Evolutionary conservation across 2,329 filamentous ascomycete species (phyloP), one percentile per base, ranked within the genome.

Genomic region (Neonectria punicea): DNA sequence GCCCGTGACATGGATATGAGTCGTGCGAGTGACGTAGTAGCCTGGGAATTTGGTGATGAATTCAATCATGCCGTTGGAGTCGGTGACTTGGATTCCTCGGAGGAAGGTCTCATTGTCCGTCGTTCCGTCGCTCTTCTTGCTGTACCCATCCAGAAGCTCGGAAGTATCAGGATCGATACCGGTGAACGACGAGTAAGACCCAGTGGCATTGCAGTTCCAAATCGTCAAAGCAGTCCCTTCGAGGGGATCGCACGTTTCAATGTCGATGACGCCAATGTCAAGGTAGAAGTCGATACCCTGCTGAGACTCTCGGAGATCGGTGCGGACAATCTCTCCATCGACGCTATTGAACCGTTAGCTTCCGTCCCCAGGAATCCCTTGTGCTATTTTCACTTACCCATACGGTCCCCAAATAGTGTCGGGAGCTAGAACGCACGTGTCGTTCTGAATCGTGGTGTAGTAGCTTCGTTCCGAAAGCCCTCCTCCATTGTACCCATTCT

Each of bases 201-300:
- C 59, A 5, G 59, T 66, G 16, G 63, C 59, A 22, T 66, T 63
- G 18, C 63, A 63, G 41, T 58, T 66, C 63, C 63, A 66, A 34
- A 59, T 47, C 13, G 54, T 56, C 16, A 66, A 20, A 16, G 59
- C 63, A 5, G 59, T 63, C 13, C 54, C 54, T 32, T 63, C 41
- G 1, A 59, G 54, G 9, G 63, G 59, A 20, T 66, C 50, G 44
- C 63, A 66, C 4, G 63, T 63, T 41, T 66, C 63, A 13, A 62
- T 49, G 20, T 63, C 63, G 18, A 66, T 57, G 22, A 66, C 30
- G 3, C 63, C 63, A 16, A 66, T 59, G 34, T 63, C 63, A 11
- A 66, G 34, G 8, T 66, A 66, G 44, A 66, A 66, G 50, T 66
- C 59, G 36, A 66, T 63, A 7, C 59, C 63, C 46, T 63, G 58